Evolutionary conservation across 2,329 filamentous ascomycete species (phyloP).

Genomic region (Colletotrichum lini): DNA sequence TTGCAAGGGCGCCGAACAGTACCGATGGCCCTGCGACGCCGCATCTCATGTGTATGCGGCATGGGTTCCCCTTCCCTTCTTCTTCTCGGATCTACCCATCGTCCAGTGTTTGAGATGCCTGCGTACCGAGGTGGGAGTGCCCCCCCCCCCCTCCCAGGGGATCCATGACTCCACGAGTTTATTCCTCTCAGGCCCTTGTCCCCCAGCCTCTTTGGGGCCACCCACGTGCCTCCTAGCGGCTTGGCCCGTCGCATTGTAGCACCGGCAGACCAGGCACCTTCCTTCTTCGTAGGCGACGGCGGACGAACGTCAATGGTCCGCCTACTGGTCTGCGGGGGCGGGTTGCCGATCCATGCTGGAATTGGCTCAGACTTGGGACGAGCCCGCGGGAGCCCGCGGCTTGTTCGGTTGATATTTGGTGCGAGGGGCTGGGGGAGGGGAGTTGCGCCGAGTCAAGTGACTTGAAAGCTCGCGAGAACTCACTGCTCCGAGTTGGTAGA

Average conservation of each 20-base stretch:
- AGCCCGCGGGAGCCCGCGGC: background rate
- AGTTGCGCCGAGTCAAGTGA: background rate
- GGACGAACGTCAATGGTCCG: conserved; percentile 1
- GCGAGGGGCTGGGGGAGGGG: conserved; percentile 11
- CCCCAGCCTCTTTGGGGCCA: conserved; percentile 3
- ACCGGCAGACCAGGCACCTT: conserved; percentile 23
- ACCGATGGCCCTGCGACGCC: conserved; percentile 4
- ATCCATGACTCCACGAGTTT: conserved; percentile 8
- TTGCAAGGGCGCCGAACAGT: background rate
- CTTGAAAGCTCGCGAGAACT: background rate
- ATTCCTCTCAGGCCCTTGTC: conserved; percentile 24
- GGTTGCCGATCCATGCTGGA: conserved; percentile 16
- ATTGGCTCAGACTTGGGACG: conserved; percentile 8
- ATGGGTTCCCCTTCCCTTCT: background rate
- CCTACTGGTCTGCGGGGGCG: conserved; percentile 20
- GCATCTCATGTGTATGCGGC: background rate
- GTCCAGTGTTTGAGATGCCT: conserved; percentile 7
- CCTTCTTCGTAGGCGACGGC: conserved; percentile 13
- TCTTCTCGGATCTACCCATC: background rate
- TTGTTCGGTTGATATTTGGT: conserved; percentile 28
- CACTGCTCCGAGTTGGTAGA: background rate
- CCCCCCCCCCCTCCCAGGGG: background rate
- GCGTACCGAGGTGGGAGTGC: conserved; percentile 1
- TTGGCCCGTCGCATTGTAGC: conserved; percentile 24
- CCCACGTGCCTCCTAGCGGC: conserved; percentile 26